phyloP scores from a whole-genome alignment of 2,329 filamentous ascomycete genomes.

The Paramyrothecium roridum region DNA sequence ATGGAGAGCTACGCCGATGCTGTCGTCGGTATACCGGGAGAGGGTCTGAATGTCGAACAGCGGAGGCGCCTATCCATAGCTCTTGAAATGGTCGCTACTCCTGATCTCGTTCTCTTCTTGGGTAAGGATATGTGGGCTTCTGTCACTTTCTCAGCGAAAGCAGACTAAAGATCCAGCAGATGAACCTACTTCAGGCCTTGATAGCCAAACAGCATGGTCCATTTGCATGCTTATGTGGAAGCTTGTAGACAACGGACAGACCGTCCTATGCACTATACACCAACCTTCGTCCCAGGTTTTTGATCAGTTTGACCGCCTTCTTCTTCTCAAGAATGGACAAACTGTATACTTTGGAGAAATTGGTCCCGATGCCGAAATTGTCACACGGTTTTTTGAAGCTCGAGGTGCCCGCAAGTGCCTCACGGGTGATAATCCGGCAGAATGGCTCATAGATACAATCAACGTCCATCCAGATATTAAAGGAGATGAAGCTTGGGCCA shows the following conservation, averaged over 20 bases:
- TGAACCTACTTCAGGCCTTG: neutral
- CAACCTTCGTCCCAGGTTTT: neutral
- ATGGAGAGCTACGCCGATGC: slow-evolving; percentile 1
- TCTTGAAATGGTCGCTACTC: neutral
- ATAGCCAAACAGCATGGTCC: slow-evolving; percentile 1
- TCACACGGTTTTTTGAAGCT: neutral
- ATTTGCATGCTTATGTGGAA: neutral
- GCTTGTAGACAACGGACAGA: neutral
- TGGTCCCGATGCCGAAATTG: neutral
- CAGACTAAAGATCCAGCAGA: neutral
- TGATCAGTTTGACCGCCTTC: neutral
- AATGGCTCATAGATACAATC: neutral
- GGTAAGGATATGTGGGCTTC: neutral
- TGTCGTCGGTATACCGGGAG: neutral
- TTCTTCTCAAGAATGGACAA: neutral
- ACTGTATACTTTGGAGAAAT: neutral
- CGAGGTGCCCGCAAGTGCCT: neutral
- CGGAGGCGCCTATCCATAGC: neutral
- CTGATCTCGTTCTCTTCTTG: neutral
- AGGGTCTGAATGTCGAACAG: slow-evolving; percentile 1
- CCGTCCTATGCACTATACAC: neutral
- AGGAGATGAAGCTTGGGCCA: neutral
- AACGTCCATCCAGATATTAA: too few species aligned
- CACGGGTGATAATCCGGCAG: neutral
- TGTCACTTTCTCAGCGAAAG: neutral